Conservation (phyloP, 2,329 filamentous ascomycete species). For the Karstenula rhodostoma region DNA sequence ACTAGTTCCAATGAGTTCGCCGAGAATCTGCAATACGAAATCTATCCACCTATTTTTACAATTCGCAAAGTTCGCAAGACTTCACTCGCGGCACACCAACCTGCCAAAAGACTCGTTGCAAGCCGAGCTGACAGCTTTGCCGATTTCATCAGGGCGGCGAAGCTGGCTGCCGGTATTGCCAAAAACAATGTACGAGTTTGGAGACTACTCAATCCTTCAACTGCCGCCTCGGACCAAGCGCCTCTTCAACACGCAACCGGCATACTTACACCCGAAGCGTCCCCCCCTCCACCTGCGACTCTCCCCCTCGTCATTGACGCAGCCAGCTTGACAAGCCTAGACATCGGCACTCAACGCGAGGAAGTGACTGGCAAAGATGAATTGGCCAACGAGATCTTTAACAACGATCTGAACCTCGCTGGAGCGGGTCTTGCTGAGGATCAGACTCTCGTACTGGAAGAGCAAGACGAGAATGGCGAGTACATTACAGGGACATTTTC, state of each 20-base stretch:
- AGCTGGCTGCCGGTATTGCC: conserved; percentile 72
- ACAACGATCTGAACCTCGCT: conserved; percentile 73
- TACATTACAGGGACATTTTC: conserved; percentile 61
- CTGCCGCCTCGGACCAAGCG: conserved; percentile 46
- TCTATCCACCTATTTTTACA: conserved; percentile 84
- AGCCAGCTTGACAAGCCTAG: conserved; percentile 68
- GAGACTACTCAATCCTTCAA: conserved; percentile 63
- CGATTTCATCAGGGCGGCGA: conserved; percentile 78
- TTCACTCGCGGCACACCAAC: conserved; percentile 67
- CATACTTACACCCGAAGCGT: conserved; percentile 55
- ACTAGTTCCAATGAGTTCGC: conserved; percentile 65
- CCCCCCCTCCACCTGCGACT: conserved; percentile 50
- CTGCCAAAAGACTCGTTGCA: conserved; percentile 72
- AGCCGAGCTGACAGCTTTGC: conserved; percentile 75
- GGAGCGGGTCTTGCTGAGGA: conserved; percentile 74
- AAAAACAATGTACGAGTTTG: conserved; percentile 80
- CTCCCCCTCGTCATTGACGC: conserved; percentile 67
- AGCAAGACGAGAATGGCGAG: conserved; percentile 64
- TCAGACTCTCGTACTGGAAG: conserved; percentile 83
- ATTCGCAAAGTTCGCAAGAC: conserved; percentile 78
- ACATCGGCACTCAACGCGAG: conserved; percentile 71
- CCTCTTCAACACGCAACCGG: conserved; percentile 39
- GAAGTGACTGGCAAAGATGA: conserved; percentile 71
- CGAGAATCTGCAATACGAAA: conserved; percentile 80
- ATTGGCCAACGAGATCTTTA: conserved; percentile 78